These are phyloP conservation scores for Syzygium aqueum DNA, from an alignment of 345 rosid species.

Conservation along the genomic window DNA sequence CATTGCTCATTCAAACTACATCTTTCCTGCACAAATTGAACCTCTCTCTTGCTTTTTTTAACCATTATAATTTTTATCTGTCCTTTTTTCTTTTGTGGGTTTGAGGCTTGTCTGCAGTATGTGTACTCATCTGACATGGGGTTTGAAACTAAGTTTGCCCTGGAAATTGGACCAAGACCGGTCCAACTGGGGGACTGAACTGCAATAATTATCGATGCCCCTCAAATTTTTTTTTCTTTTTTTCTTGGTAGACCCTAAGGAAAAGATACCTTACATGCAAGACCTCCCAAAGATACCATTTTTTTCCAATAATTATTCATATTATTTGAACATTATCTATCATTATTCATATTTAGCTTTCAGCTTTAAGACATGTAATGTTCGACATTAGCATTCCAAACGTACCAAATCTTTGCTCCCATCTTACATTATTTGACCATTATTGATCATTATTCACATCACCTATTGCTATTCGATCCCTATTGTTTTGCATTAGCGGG, in stretches of 20 bases:
- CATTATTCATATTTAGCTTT: neutral
- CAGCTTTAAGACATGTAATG: neutral
- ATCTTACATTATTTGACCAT: neutral
- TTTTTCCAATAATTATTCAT: neutral
- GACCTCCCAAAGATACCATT: neutral
- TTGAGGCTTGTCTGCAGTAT: constrained; percentile 13
- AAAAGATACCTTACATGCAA: neutral
- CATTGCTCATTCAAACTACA: neutral
- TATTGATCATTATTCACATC: neutral
- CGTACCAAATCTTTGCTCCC: neutral
- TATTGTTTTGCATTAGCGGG: neutral
- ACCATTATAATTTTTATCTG: neutral
- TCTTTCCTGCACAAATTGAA: neutral
- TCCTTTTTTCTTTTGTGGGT: neutral
- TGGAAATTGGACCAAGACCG: constrained; percentile 77
- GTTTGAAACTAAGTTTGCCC: constrained; percentile 33
- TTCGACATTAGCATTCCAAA: neutral
- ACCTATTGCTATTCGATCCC: neutral
- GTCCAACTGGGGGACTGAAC: constrained; percentile 13
- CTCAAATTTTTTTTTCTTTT: neutral
- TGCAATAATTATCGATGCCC: neutral
- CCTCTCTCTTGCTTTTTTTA: neutral
- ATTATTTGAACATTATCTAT: neutral
- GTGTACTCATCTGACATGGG: neutral
- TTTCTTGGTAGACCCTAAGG: neutral